Base-by-base conservation (phyloP, 169 alveolate species). In the Haemoproteus tartakovskyi region DNA sequence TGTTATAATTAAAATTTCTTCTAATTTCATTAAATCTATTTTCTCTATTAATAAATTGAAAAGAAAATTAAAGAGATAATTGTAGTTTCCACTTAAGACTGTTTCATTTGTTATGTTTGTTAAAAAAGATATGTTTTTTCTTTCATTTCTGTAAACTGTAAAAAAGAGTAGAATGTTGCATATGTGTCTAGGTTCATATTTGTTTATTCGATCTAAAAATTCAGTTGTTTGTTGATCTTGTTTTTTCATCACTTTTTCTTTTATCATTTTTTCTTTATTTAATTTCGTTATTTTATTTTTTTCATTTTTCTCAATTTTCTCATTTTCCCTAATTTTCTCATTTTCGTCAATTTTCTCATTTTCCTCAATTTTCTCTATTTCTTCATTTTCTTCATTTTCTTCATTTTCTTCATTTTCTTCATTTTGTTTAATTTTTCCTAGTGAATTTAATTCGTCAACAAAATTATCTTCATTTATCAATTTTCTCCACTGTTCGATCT, bases 161-260 rank as follows among this genome's bases (percentile, higher is more conserved):
- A 74, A 59, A 48, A 43, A 74, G 2, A 74, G 57, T n/a, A 74
- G 30, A 56, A 74, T 74, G 22, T 74, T 74, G 41, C 84, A 74
- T 19, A 74, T 74, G 51, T 74, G 84, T 16, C 40, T 45, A 0
- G 84, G 84, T 16, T 9, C 5, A 60, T 74, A 74, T 40, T n/a
- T n/a, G n/a, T n/a, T n/a, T n/a, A n/a, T n/a, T n/a, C n/a, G n/a
- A n/a, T n/a, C n/a, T n/a, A n/a, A n/a, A n/a, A n/a, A n/a, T n/a
- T n/a, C n/a, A n/a, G n/a, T n/a, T n/a, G n/a, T n/a, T n/a, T n/a
- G n/a, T n/a, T n/a, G n/a, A n/a, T n/a, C n/a, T n/a, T n/a, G n/a
- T n/a, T n/a, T n/a, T n/a, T n/a, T n/a, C n/a, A n/a, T n/a, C n/a
- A n/a, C n/a, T n/a, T n/a, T n/a, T n/a, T n/a, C n/a, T n/a, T n/a